phyloP scores from a whole-genome alignment of 768 basidiomycete species.

The Hydnomerulius pinastri region DNA sequence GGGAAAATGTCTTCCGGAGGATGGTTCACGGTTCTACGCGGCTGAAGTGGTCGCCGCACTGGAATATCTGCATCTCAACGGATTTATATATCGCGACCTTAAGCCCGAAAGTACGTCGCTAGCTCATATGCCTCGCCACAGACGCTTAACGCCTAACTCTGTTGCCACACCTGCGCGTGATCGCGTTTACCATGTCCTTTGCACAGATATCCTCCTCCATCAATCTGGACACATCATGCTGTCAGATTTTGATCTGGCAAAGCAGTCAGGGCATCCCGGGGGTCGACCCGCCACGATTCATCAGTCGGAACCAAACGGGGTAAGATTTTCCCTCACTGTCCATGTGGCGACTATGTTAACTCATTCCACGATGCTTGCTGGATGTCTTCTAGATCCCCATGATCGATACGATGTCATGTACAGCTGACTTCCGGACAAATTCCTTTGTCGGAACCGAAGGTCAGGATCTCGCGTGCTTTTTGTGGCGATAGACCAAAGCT shows the following conservation, averaged over 20 bases:
- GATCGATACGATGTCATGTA: constrained; percentile 96
- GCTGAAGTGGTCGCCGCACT: constrained; percentile 97
- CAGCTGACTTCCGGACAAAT: constrained; percentile 96
- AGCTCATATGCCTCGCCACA: constrained; percentile 2
- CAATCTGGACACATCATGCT: constrained; percentile 99
- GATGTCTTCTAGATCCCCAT: constrained; percentile 67
- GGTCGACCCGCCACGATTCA: constrained; percentile 87
- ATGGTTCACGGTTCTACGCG: constrained; percentile 95
- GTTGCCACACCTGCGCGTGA: constrained; percentile 12
- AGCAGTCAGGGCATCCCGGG: constrained; percentile 86
- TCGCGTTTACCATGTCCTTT: constrained; percentile 5
- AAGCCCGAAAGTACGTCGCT: constrained; percentile 93
- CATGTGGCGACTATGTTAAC: constrained; percentile 2
- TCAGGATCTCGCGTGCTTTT: constrained; percentile 36
- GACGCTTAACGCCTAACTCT: constrained; percentile 5
- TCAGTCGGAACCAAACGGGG: constrained; percentile 85
- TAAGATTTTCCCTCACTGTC: constrained; percentile 39
- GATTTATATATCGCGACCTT: constrained; percentile 98
- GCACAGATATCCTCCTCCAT: constrained; percentile 91
- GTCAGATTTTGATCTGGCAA: constrained; percentile 98
- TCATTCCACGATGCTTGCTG: constrained; percentile 9
- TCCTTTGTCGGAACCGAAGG: constrained; percentile 99
- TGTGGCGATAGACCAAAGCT: constrained; percentile 9
- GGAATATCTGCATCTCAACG: constrained; percentile 98
- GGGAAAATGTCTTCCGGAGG: constrained; percentile 95